Evolutionary conservation across 805 yeast genomes (phyloP), one percentile per base, ranked within the genome.

Genomic region (Kluyveromyces siamensis): DNA sequence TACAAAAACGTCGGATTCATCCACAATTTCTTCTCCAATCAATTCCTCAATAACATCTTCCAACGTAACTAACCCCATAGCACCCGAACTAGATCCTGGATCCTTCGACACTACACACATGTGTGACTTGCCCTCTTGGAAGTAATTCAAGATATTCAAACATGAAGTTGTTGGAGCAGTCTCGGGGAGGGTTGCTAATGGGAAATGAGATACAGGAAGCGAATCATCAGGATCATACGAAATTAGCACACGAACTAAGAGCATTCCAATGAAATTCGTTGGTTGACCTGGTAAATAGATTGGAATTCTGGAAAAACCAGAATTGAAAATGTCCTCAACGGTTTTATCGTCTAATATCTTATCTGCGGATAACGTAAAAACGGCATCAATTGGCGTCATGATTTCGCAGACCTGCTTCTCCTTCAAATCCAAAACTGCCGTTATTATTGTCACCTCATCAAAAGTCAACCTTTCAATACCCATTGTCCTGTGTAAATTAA

Each of bases 41-140:
- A 91, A 75, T 68, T 91, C 99, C 67, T 91, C 99, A 61, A 91
- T 93, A n/a, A 91, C 97, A 62, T 91, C 99, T 68, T 91, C 99
- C 52, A 91, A 72, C 1, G 99, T 91, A 41, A 91, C 72, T 9
- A 91, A 95, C 54, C 99, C 99, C 33, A 84, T 64, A 1, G 96
- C 93, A 18, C 97, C 97, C 38, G 74, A 73, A 1, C 84, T 75
- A 56, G 75, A 79, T 41, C 99, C 99, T 0, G 98, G 98, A 41
- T 74, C 73, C 49, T 81, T 83, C 54, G 91, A 81, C 8, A 91
- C 96, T 37, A 90, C 82, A 59, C 93, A 91, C 99, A 91, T 91
- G 68, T 91, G 99, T 1, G 96, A 84, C 67, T 89, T 90, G 52
- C 99, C 99, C 66, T 91, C 97, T 67, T 91, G 99, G 75, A 93